Base-by-base conservation (phyloP, 2,329 filamentous ascomycete species). In the Diaporthe eres region DNA sequence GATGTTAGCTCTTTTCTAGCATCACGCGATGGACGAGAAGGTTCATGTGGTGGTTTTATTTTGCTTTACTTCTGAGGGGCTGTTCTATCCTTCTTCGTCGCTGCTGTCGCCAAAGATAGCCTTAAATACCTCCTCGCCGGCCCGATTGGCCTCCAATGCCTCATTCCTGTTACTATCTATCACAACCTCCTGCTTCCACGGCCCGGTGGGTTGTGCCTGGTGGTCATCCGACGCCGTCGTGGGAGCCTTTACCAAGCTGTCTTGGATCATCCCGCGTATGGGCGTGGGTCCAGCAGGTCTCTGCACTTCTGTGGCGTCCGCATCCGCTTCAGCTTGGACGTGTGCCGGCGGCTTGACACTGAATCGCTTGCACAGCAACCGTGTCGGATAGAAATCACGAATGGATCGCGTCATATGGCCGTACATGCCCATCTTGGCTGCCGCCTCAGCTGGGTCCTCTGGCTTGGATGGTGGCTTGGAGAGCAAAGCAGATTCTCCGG, bases 101-200 rank as follows among this genome's bases (percentile, higher is more conserved):
- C 94, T 93, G 81, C 94, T 94, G 82, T 95, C 95, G 8, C 96
- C 96, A 89, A 98, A 98, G 42, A 98, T 95, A n/a, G 95, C 94
- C 79, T 91, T 94, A 80, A 98, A 95, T 0, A 98, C 92, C 58
- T 94, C 94, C 67, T 96, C 94, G 22, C 93, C 92, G 0, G 95
- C 94, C 72, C 91, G 89, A 80, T 92, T 88, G 0, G 90, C 92
- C 81, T 97, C 94, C 13, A 98, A 81, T 5, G 94, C 94, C 75
- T 95, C 93, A 80, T 98, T 98, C 78, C 88, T 90, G 77, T 95
- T 94, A 0, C 92, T 89, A 82, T 98, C 91, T 34, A 97, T 88
- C 47, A 55, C 34, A 15, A 85, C 80, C 47, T 78, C 74, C 57
- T 77, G 75, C 60, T 77, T 77, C 25, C 58, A 53, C 15, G 39